Base-by-base conservation (phyloP, 2,329 filamentous ascomycete species). In the Ophiostoma himal-ulmi region DNA sequence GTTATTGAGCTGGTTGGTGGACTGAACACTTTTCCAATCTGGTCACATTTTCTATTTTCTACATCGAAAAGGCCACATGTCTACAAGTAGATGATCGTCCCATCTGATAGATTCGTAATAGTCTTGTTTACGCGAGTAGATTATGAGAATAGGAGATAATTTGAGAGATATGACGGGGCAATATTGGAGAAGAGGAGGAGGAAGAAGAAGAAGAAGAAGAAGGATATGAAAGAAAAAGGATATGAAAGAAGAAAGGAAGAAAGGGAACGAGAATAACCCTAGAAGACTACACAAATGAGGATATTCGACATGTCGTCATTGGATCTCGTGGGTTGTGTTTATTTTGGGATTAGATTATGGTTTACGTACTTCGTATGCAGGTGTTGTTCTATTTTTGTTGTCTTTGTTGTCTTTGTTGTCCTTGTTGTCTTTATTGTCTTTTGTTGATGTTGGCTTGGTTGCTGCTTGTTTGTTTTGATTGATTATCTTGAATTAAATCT, bases 341-440 rank as follows among this genome's bases (percentile, higher is more conserved):
- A 57, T 57, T 57, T 57, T 57, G n/a, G 52, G 52, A 57, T 57
- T 13, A 57, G 52, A 57, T 57, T 57, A 26, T 57, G 52, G 26
- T 30, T 17, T 57, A 57, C 52, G 22, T 57, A 57, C 10, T 57
- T 13, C 52, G 22, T 57, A 57, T 57, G 52, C n/a, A 57, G 52
- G 39, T 44, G 39, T 17, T 57, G 7, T 22, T 22, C n/a, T 57
- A 26, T 26, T 57, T 57, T 26, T 57, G 20, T 26, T 57, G n/a
- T 26, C 39, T 44, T 44, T 44, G 39, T 44, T 44, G 39, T 44
- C 39, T 5, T 41, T n/a, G n/a, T 41, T 41, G 39, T 41, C 14
- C 39, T 41, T 41, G 14, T 26, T 26, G n/a, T 57, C 2, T 26
- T n/a, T 57, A 26, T 57, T 54, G 48, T 26, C 22, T 26, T 26